A percentile compares a stretch with the other conserved stretches of the same genome.
Evolutionary conservation across 495 filamentous ascomycete species (phyloP).

Genomic region (Penicillium paxilli): DNA sequence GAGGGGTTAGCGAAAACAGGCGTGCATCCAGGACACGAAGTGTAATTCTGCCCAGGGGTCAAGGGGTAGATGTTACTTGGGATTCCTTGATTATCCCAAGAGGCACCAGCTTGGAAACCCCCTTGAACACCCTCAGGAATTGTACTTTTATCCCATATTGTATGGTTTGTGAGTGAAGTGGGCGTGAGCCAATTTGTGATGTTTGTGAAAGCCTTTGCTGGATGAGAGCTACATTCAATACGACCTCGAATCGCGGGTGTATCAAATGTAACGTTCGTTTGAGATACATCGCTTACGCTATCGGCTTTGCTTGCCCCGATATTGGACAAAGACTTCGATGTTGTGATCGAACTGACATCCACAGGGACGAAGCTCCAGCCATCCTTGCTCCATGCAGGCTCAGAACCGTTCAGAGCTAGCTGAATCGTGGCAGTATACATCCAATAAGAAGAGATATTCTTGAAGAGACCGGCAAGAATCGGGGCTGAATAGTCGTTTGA

Average conservation of each 20-base stretch:
- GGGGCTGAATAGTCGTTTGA: constrained; percentile 5
- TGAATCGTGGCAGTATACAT: constrained; percentile 36
- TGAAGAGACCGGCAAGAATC: constrained; percentile 10
- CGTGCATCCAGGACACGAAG: constrained; percentile 13
- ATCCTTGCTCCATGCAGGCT: constrained; percentile 36
- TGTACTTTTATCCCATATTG: constrained; percentile 10
- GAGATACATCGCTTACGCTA: not conserved
- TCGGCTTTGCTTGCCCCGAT: constrained; percentile 1
- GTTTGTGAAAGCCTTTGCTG: constrained; percentile 14
- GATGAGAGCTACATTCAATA: constrained; percentile 23
- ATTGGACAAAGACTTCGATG: not conserved
- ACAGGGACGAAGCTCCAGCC: constrained; percentile 38
- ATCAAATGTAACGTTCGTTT: constrained; percentile 23
- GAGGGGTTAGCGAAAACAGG: constrained; percentile 22
- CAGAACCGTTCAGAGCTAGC: constrained; percentile 25
- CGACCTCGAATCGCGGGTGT: constrained; percentile 30
- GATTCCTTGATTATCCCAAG: not conserved
- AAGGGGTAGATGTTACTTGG: not conserved
- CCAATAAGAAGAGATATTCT: constrained; percentile 21
- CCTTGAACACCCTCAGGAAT: constrained; percentile 11
- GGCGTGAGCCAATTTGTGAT: constrained; percentile 23
- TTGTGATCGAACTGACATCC: not conserved
- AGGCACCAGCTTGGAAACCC: constrained; percentile 13
- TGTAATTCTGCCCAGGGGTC: not conserved
- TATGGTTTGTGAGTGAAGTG: constrained; percentile 17